phyloP scores from a whole-genome alignment of 768 basidiomycete genomes.

The Leccinum disarticulatum region DNA sequence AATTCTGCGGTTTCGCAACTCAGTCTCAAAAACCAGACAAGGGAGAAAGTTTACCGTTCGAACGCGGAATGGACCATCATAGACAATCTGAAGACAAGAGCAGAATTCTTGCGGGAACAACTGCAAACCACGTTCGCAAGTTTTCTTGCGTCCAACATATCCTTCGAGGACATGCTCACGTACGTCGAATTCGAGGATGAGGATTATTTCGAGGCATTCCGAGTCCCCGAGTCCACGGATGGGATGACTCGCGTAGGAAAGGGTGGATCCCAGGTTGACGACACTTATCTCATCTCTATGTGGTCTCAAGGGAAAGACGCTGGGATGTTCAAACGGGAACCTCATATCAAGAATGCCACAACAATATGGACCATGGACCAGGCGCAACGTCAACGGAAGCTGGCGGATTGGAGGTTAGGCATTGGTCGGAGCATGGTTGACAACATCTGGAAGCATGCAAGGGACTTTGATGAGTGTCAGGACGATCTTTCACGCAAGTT shows the following conservation, averaged over 20 bases:
- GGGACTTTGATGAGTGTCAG: constrained; percentile 42
- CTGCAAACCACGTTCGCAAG: constrained; percentile 33
- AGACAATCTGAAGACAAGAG: constrained; percentile 35
- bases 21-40: constrained; percentile 41
- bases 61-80: constrained; percentile 43
- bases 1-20: constrained; percentile 48
- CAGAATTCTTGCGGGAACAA: background rate
- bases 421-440: constrained; percentile 37
- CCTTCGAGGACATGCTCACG: constrained; percentile 35
- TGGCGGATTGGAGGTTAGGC: constrained; percentile 35
- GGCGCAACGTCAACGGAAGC: constrained; percentile 25
- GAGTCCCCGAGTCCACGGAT: constrained; percentile 38
- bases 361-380: constrained; percentile 41
- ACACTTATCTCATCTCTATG: constrained; percentile 44
- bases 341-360: constrained; percentile 22
- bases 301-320: constrained; percentile 49
- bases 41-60: constrained; percentile 21
- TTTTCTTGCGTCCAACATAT: constrained; percentile 26
- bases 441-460: constrained; percentile 32
- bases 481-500: constrained; percentile 38
- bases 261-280: constrained; percentile 36
- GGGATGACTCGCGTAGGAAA: constrained; percentile 49
- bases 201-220: constrained; percentile 47
- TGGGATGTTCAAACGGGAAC: constrained; percentile 38
- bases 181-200: constrained; percentile 53